phyloP scores from a whole-genome alignment of 1,284 basidiomycete genomes.

The Coniophora puteana region DNA sequence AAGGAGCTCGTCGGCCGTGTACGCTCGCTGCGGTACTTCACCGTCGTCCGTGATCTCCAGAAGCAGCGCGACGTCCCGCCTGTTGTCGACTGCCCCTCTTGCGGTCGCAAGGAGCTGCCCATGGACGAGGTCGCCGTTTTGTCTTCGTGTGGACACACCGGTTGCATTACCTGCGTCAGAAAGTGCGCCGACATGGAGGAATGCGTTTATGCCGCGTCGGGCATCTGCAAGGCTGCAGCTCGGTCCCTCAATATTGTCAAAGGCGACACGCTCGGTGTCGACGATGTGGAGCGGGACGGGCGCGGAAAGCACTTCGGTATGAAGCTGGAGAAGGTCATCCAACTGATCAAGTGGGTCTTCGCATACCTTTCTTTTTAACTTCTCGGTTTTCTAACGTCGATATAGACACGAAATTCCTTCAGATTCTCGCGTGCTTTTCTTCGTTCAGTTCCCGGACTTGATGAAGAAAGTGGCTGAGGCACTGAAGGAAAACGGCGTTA shows the following conservation, averaged over 20 bases:
- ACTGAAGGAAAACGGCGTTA: slow-evolving; percentile 67
- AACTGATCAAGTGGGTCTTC: slow-evolving; percentile 70
- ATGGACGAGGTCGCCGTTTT: slow-evolving; percentile 76
- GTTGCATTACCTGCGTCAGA: slow-evolving; percentile 73
- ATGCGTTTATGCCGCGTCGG: slow-evolving; percentile 70
- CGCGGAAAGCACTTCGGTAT: slow-evolving; percentile 81
- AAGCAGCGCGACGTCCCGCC: slow-evolving; percentile 59
- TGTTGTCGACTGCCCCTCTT: slow-evolving; percentile 59
- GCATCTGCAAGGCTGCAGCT: slow-evolving; percentile 70
- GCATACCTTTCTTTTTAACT: slow-evolving; percentile 1
- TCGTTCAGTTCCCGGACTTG: slow-evolving; percentile 92
- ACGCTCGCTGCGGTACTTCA: slow-evolving; percentile 88
- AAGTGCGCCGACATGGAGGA: slow-evolving; percentile 73
- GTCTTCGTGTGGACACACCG: slow-evolving; percentile 88
- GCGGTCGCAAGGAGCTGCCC: slow-evolving; percentile 51
- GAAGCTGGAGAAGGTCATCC: slow-evolving; percentile 84
- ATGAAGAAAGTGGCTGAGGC: slow-evolving; percentile 88
- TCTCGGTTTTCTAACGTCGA: slow-evolving; percentile 8
- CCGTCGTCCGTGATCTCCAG: slow-evolving; percentile 85
- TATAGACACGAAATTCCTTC: slow-evolving; percentile 63
- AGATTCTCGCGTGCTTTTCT: slow-evolving; percentile 83
- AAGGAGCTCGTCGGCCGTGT: slow-evolving; percentile 89
- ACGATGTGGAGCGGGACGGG: slow-evolving; percentile 71
- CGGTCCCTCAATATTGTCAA: slow-evolving; percentile 78
- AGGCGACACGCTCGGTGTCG: slow-evolving; percentile 79